Conservation (phyloP, 768 basidiomycete genomes). For the Amanita rubescens region DNA sequence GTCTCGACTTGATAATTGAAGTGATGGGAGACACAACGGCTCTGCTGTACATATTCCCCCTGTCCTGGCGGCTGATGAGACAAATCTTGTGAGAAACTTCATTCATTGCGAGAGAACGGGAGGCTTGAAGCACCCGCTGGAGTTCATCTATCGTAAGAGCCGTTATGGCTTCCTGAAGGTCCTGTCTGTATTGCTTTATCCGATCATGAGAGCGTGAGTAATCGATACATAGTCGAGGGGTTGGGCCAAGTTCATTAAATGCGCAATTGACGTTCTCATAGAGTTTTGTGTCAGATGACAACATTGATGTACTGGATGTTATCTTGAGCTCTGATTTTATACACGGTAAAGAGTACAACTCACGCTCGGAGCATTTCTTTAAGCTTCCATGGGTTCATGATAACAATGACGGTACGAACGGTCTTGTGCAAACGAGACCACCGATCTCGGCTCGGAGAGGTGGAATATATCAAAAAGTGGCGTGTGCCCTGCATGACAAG, state of each 20-base stretch:
- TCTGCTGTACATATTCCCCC: conserved; percentile 1
- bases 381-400: conserved; percentile 16
- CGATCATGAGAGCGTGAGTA: background rate
- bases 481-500: background rate
- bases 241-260: conserved; percentile 10
- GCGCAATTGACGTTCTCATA: background rate
- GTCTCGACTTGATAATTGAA: conserved; percentile 5
- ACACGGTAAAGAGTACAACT: conserved; percentile 4
- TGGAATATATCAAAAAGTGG: background rate
- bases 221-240: conserved; percentile 10
- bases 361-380: conserved; percentile 10
- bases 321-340: background rate
- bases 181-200: background rate
- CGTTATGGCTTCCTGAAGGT: background rate
- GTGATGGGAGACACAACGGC: conserved; percentile 9
- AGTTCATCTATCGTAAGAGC: background rate
- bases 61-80: conserved; percentile 10
- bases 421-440: background rate
- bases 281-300: background rate
- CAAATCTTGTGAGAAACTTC: conserved; percentile 10
- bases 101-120: background rate
- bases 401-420: conserved; percentile 1
- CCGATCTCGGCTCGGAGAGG: too few relatives aligned
- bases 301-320: background rate
- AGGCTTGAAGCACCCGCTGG: conserved; percentile 6